phyloP scores from a whole-genome alignment of 805 yeast genomes.

The Yarrowia deformans region DNA sequence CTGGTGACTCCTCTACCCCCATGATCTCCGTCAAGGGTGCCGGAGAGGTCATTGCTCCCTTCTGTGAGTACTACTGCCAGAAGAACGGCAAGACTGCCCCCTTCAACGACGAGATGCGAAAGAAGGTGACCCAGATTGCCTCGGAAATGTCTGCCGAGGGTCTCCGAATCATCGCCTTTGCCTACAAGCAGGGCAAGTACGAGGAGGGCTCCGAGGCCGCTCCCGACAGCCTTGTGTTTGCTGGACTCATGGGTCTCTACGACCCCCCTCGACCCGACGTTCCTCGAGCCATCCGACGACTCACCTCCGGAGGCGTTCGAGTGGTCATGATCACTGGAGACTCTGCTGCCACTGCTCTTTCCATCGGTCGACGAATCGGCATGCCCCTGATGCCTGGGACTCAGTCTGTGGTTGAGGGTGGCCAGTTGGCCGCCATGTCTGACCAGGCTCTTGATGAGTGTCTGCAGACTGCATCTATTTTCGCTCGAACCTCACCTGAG shows the following conservation, averaged over 20 bases:
- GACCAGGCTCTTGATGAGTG: conserved; percentile 77
- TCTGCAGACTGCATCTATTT: conserved; percentile 82
- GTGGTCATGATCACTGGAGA: conserved; percentile 99
- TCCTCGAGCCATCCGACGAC: conserved; percentile 70
- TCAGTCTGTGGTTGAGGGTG: conserved; percentile 82
- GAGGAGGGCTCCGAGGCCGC: conserved; percentile 43
- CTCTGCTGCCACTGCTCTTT: conserved; percentile 82
- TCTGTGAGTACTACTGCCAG: conserved; percentile 66
- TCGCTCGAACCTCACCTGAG: conserved; percentile 95
- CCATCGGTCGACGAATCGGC: conserved; percentile 89
- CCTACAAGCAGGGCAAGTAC: conserved; percentile 55
- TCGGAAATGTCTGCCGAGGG: conserved; percentile 79
- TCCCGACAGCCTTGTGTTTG: conserved; percentile 68
- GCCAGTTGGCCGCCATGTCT: conserved; percentile 73
- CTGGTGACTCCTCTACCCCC: conserved; percentile 63
- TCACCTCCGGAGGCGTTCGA: conserved; percentile 92
- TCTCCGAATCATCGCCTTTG: conserved; percentile 83
- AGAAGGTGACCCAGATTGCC: conserved; percentile 62
- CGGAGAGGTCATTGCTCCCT: conserved; percentile 69
- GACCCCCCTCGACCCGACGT: conserved; percentile 98
- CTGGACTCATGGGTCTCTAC: conserved; percentile 93
- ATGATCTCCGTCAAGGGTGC: conserved; percentile 87
- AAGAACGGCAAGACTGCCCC: conserved; percentile 66
- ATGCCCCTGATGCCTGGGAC: conserved; percentile 70
- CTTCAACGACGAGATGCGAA: conserved; percentile 55